Evolutionary conservation across 202 grass and related monocot species (phyloP), one percentile per base, ranked within the genome.

Genomic region (Carex arenaria): DNA sequence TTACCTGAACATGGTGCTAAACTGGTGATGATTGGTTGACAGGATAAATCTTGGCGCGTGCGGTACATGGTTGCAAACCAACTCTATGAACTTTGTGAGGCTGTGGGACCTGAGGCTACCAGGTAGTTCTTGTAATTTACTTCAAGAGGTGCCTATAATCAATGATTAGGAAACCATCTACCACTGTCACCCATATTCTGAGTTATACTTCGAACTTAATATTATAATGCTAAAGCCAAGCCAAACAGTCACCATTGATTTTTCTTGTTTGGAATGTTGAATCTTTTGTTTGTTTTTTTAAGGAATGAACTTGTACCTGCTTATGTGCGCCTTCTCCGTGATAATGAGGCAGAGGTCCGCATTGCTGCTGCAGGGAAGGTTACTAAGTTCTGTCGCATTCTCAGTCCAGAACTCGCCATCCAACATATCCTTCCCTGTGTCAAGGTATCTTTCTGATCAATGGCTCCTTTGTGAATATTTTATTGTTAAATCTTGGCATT

Each of bases 41-140:
- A 99, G 96, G 96, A 99, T 80, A 99, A 99, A 90, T 99, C 93
- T 1, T 99, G 96, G 96, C 96, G 91, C 85, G 96, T 98, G 5
- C 89, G 96, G 7, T 98, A 98, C 76, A 98, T 98, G 96, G 96
- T 98, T 19, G 96, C 96, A 65, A 98, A 95, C 89, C 96, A 95
- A 76, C 78, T 98, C 64, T 93, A 95, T 84, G 96, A 95, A 68
- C 89, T 98, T 61, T 98, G 93, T 74, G 96, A 98, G 75, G 91
- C 93, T 84, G 93, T 95, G 84, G 91, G 96, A 38, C 91, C 96
- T 10, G 96, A 99, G 75, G 88, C 93, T 77, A 94, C 96, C 42
- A 93, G 91, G 96, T 95, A 70, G 22, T 76, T 82, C 60, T 52
- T 67, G 11, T 34, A 28, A 28, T 14, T 74, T 43, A 56, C 13